These are phyloP conservation scores for Babesia microti DNA, from an alignment of 169 alveolate genomes.

Conservation along the genomic window DNA sequence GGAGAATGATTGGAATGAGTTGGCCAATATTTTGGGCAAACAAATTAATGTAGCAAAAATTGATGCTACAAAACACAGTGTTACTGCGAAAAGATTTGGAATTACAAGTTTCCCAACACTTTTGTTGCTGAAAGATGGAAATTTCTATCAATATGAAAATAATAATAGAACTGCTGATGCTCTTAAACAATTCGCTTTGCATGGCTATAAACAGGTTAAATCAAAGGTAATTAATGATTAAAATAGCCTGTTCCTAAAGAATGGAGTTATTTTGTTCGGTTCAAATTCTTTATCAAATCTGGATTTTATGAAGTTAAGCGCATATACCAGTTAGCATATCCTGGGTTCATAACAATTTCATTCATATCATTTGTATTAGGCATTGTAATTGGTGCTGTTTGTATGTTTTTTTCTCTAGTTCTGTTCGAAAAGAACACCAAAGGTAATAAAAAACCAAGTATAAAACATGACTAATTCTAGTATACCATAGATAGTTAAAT, in stretches of 20 bases:
- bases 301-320: conserved; percentile 33
- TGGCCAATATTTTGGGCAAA: conserved; percentile 79
- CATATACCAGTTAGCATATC: conserved; percentile 32
- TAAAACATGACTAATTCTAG: too few relatives aligned
- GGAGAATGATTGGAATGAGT: conserved; percentile 83
- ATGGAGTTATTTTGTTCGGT: conserved; percentile 15
- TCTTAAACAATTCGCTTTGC: conserved; percentile 42
- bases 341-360: conserved; percentile 28
- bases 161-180: conserved; percentile 52
- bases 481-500: too few relatives aligned
- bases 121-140: conserved; percentile 78
- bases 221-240: background rate
- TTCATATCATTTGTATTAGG: conserved; percentile 23
- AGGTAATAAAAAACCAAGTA: too few relatives aligned
- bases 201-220: conserved; percentile 17
- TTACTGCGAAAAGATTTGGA: conserved; percentile 60
- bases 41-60: conserved; percentile 62
- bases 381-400: conserved; percentile 17
- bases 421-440: conserved; percentile 10
- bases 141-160: conserved; percentile 68
- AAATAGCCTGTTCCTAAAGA: conserved; percentile 28
- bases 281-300: conserved; percentile 15
- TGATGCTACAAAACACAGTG: conserved; percentile 63
- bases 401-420: conserved; percentile 6
- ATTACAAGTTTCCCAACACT: conserved; percentile 93